phyloP scores from a whole-genome alignment of 768 basidiomycete species.

The Ramaria sp. region DNA sequence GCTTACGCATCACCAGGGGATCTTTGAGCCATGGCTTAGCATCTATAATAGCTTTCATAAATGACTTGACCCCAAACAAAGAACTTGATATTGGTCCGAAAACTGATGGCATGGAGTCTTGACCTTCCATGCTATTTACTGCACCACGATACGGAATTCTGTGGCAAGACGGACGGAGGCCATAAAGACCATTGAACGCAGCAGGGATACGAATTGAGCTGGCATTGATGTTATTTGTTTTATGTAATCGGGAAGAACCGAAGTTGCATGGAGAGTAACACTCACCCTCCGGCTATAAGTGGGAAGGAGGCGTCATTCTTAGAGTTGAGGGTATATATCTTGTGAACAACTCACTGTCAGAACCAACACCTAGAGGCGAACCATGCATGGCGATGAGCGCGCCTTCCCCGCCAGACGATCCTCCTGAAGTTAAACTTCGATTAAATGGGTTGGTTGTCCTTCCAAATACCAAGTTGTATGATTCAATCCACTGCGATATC shows the following conservation, averaged over 20 bases:
- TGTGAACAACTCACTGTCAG: conserved; percentile 32
- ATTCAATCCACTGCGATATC: conserved; percentile 53
- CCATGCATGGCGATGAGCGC: conserved; percentile 54
- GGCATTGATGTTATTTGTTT: background rate
- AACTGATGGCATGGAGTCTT: conserved; percentile 60
- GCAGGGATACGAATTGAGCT: conserved; percentile 63
- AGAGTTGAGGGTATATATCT: background rate
- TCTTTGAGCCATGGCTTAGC: conserved; percentile 57
- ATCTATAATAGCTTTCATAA: conserved; percentile 53
- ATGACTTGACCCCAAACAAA: conserved; percentile 47
- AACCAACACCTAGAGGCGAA: conserved; percentile 52
- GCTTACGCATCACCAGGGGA: conserved; percentile 43
- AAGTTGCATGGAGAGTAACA: background rate
- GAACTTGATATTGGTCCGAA: conserved; percentile 60
- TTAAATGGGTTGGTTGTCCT: conserved; percentile 71
- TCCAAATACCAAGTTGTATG: conserved; percentile 70
- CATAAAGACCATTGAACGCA: conserved; percentile 58
- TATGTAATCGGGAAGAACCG: background rate
- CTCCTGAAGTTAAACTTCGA: conserved; percentile 60
- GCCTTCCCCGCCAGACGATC: conserved; percentile 82
- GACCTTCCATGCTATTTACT: conserved; percentile 55
- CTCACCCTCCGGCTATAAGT: conserved; percentile 46
- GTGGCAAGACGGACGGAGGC: conserved; percentile 55
- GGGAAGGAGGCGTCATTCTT: background rate
- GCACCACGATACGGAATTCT: conserved; percentile 61